These are phyloP conservation scores for Mucor indicus DNA, from an alignment of 371 early-diverging fungal species.

Conservation along the genomic window DNA sequence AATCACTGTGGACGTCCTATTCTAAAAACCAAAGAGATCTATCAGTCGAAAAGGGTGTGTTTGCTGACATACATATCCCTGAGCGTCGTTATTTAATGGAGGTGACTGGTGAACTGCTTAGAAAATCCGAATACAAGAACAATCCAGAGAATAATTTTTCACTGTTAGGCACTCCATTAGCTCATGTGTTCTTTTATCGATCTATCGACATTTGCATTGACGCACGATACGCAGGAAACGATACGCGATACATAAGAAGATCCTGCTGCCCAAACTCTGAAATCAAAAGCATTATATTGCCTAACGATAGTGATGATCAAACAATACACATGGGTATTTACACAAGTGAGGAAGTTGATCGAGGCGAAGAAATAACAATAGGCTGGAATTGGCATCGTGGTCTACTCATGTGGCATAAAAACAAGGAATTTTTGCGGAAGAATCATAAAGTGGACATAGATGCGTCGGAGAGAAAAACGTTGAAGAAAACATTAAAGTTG, in stretches of 20 bases:
- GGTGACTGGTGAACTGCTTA: constrained; percentile 66
- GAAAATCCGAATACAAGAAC: constrained; percentile 66
- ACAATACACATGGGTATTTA: constrained; percentile 72
- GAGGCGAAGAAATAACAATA: constrained; percentile 74
- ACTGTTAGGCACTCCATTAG: constrained; percentile 58
- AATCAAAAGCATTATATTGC: constrained; percentile 61
- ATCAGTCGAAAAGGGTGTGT: constrained; percentile 54
- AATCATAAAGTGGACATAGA: constrained; percentile 21
- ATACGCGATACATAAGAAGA: constrained; percentile 68
- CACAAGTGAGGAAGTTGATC: constrained; percentile 52
- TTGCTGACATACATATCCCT: constrained; percentile 63
- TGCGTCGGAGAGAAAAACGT: constrained; percentile 6
- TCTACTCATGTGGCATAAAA: constrained; percentile 38
- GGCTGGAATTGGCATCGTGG: constrained; percentile 73
- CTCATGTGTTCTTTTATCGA: constrained; percentile 74
- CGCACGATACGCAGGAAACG: constrained; percentile 67
- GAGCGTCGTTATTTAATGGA: constrained; percentile 65
- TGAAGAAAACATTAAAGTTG: constrained; percentile 34
- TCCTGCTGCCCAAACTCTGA: constrained; percentile 75
- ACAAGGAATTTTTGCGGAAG: constrained; percentile 31
- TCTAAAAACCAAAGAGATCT: constrained; percentile 12
- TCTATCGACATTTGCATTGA: constrained; percentile 73
- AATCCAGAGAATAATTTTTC: constrained; percentile 60
- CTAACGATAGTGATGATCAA: constrained; percentile 40
- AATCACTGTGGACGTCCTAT: constrained; percentile 16